Percentiles rank a stretch among this genome's conserved stretches.
Conservation (phyloP, 495 filamentous ascomycete species). For the Podospora pseudoanserina region DNA sequence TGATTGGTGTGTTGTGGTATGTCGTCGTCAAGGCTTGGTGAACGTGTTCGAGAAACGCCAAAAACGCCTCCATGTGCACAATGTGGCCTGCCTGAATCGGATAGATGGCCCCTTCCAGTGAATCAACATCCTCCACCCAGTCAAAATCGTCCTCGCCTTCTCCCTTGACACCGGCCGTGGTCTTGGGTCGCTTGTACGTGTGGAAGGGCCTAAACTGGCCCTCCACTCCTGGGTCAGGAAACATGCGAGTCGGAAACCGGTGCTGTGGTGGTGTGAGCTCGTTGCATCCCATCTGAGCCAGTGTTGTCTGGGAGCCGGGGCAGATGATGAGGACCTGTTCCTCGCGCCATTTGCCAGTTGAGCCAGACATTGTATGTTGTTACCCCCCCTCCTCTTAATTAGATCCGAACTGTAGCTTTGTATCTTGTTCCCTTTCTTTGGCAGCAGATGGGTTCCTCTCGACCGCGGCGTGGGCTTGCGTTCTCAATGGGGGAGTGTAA, state of each 20-base stretch:
- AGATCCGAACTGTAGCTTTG: not conserved
- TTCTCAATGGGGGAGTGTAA: not conserved
- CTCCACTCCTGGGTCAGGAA: constrained; percentile 70
- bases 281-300: constrained; percentile 87
- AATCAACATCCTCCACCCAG: constrained; percentile 83
- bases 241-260: constrained; percentile 89
- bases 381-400: not conserved
- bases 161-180: constrained; percentile 29
- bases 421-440: not conserved
- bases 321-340: constrained; percentile 70
- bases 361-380: constrained; percentile 37
- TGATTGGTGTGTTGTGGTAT: constrained; percentile 84
- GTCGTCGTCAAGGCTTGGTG: constrained; percentile 82
- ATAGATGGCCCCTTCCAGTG: constrained; percentile 84
- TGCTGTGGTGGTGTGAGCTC: constrained; percentile 85
- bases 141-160: constrained; percentile 43
- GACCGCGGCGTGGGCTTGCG: not conserved
- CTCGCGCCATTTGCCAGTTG: constrained; percentile 51
- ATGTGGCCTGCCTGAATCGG: constrained; percentile 78
- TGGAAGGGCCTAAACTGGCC: constrained; percentile 76
- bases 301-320: constrained; percentile 87
- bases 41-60: constrained; percentile 83
- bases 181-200: constrained; percentile 66
- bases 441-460: not conserved
- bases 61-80: constrained; percentile 83